Evolutionary conservation across 176 grass and related monocot species (phyloP).

Genomic region (Carex kokanica): DNA sequence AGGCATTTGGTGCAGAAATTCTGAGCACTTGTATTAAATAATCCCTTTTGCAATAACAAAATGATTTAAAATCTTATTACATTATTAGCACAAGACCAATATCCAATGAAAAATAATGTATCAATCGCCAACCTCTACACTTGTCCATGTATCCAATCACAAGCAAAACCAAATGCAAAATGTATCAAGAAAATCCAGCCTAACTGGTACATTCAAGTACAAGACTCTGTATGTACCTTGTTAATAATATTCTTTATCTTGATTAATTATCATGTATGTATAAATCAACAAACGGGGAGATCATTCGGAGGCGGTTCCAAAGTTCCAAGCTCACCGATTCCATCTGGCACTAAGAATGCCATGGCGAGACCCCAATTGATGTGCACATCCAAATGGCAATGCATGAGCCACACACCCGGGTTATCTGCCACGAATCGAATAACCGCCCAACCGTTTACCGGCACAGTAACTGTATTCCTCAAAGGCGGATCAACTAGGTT

Average conservation of each 20-base stretch:
- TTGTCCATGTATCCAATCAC: constrained; percentile 6
- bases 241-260: not conserved
- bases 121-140: not conserved
- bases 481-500: constrained; percentile 78
- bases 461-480: constrained; percentile 85
- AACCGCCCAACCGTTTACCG: constrained; percentile 84
- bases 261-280: not conserved
- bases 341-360: constrained; percentile 81
- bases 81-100: not conserved
- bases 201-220: not conserved
- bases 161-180: constrained; percentile 8
- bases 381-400: constrained; percentile 86
- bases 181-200: not conserved
- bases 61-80: not conserved
- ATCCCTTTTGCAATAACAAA: not conserved
- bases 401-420: constrained; percentile 94
- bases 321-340: constrained; percentile 54
- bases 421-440: constrained; percentile 81
- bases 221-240: not conserved
- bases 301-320: constrained; percentile 53
- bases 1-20: not conserved
- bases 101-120: not conserved
- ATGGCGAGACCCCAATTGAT: constrained; percentile 96
- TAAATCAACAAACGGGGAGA: constrained; percentile 61
- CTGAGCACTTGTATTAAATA: not conserved